A percentile compares a stretch with the other conserved stretches of the same genome.
Evolutionary conservation across 495 filamentous ascomycete genomes (phyloP).

Genomic region (Penicillium cataractarum): DNA sequence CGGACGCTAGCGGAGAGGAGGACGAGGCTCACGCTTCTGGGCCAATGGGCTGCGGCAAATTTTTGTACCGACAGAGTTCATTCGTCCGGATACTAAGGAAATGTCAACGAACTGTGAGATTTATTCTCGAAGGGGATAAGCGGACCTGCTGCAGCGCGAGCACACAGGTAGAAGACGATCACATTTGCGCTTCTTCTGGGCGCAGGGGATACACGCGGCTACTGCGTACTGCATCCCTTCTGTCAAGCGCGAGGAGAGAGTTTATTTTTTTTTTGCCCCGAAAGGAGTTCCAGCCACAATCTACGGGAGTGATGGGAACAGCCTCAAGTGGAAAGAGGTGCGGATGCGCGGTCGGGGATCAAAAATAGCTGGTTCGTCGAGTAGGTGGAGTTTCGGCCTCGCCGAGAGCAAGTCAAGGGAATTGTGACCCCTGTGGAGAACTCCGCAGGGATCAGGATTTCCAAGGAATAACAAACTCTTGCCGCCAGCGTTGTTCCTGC

Average conservation of each 20-base stretch:
- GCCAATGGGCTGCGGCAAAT: neutral
- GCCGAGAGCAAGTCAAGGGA: no score
- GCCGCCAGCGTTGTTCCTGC: neutral
- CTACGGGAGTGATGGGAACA: neutral
- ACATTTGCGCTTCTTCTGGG: neutral
- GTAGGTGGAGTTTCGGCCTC: no score
- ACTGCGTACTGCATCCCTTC: neutral
- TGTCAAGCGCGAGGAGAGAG: neutral
- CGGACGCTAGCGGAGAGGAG: neutral
- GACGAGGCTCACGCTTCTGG: neutral
- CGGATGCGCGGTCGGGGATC: no score
- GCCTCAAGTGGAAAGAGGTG: no score
- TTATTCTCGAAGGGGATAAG: neutral
- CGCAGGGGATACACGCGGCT: neutral
- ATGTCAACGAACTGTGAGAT: neutral
- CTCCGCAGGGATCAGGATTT: no score
- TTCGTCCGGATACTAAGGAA: neutral
- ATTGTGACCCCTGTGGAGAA: no score
- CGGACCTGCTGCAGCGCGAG: neutral
- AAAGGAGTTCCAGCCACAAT: neutral
- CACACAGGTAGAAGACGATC: neutral
- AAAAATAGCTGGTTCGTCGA: no score
- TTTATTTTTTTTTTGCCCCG: neutral
- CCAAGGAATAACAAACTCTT: no score
- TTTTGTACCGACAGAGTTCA: neutral